phyloP scores from a whole-genome alignment of 768 basidiomycete genomes.

The Phanerochaete sordida region DNA sequence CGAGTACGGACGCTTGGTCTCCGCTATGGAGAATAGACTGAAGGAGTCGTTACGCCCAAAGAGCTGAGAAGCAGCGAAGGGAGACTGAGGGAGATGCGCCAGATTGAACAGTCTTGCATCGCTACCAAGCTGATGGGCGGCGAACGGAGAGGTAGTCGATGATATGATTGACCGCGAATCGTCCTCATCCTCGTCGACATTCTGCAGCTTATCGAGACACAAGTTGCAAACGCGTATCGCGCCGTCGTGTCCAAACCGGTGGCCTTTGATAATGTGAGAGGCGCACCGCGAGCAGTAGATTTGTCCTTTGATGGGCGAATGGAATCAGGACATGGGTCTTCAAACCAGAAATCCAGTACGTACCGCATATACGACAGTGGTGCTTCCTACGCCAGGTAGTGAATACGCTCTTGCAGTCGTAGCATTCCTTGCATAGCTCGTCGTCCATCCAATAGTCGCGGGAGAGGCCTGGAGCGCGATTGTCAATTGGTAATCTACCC shows the following conservation, averaged over 20 bases:
- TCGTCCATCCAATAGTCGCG: constrained; percentile 99
- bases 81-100: constrained; percentile 70
- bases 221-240: constrained; percentile 95
- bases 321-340: too few relatives aligned
- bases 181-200: constrained; percentile 88
- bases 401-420: constrained; percentile 93
- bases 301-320: constrained; percentile 53
- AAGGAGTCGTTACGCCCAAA: constrained; percentile 76
- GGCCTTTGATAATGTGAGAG: constrained; percentile 93
- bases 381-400: constrained; percentile 94
- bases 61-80: constrained; percentile 83
- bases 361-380: constrained; percentile 96
- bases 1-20: constrained; percentile 55
- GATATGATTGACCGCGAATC: constrained; percentile 80
- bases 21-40: constrained; percentile 79
- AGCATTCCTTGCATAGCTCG: constrained; percentile 92
- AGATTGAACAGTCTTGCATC: constrained; percentile 36
- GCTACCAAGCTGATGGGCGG: constrained; percentile 71
- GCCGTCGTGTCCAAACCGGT: constrained; percentile 91
- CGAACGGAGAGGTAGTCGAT: constrained; percentile 63
- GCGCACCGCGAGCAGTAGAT: constrained; percentile 98
- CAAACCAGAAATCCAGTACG: too few relatives aligned
- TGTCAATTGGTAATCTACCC: constrained; percentile 5
- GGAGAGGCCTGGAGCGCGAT: constrained; percentile 59
- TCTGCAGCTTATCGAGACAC: constrained; percentile 89